phyloP scores from a whole-genome alignment of 179 eudicot species.

The Vitellaria paradoxa region DNA sequence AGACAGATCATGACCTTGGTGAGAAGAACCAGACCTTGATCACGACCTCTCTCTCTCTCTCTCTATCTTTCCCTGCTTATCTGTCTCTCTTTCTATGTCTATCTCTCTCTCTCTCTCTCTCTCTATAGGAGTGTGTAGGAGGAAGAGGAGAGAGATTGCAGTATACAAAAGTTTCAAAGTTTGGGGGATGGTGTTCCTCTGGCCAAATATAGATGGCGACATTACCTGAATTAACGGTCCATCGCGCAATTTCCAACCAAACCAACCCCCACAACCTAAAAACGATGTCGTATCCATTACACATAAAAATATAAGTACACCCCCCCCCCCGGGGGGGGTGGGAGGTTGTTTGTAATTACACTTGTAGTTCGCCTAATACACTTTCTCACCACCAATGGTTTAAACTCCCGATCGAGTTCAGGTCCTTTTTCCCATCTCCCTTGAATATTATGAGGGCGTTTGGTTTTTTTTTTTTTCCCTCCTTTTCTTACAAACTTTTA shows the following conservation, averaged over 20 bases:
- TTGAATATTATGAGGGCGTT: no score
- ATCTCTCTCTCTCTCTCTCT: constrained; percentile 3
- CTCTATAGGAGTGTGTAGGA: background rate
- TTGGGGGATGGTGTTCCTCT: constrained; percentile 20
- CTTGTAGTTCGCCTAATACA: no score
- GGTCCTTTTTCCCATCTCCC: no score
- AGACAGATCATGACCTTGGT: constrained; percentile 40
- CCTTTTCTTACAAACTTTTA: no score
- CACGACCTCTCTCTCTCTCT: constrained; percentile 30
- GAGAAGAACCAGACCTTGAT: constrained; percentile 25
- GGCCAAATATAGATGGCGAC: constrained; percentile 22
- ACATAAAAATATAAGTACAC: no score
- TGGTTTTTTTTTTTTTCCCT: no score
- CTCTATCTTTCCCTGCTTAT: constrained; percentile 3
- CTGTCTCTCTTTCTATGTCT: background rate
- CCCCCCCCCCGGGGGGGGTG: no score
- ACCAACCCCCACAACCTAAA: background rate
- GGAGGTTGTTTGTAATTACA: no score
- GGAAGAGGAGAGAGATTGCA: constrained; percentile 13
- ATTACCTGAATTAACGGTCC: constrained; percentile 52
- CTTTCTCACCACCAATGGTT: no score
- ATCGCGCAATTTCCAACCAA: constrained; percentile 23
- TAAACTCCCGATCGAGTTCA: no score
- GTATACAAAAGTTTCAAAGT: constrained; percentile 11
- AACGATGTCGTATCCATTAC: background rate